These are phyloP conservation scores for Calonectria hongkongensis DNA, from an alignment of 2,329 filamentous ascomycete genomes.

Conservation along the genomic window DNA sequence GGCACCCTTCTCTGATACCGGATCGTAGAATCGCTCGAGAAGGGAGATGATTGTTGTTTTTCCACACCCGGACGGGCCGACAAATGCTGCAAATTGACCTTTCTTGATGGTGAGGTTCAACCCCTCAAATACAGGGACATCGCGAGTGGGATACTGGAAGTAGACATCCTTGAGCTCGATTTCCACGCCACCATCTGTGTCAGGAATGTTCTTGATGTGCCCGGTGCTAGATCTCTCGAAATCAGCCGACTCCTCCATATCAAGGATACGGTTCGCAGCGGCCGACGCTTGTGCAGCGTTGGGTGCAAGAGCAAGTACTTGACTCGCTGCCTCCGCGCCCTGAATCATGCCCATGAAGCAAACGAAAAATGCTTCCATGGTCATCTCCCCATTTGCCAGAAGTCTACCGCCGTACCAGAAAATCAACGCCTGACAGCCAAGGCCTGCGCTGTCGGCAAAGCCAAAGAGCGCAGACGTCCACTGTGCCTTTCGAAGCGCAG, in stretches of 20 bases:
- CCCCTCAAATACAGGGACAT: constrained; percentile 48
- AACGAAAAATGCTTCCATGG: constrained; percentile 70
- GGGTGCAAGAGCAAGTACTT: constrained; percentile 42
- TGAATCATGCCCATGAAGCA: constrained; percentile 72
- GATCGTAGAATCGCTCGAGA: constrained; percentile 54
- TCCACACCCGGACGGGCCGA: constrained; percentile 46
- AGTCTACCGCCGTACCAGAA: constrained; percentile 69
- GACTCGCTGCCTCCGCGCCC: constrained; percentile 65
- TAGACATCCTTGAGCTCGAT: constrained; percentile 49
- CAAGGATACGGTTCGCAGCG: constrained; percentile 57
- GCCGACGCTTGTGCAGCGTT: constrained; percentile 47
- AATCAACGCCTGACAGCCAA: constrained; percentile 68
- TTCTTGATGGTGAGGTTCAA: constrained; percentile 56
- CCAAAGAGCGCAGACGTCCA: constrained; percentile 60
- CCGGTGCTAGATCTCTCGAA: not conserved
- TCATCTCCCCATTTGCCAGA: constrained; percentile 55
- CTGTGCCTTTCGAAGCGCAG: constrained; percentile 56
- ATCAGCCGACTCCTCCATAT: constrained; percentile 42
- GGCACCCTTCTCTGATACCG: constrained; percentile 24
- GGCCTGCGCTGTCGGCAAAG: constrained; percentile 61
- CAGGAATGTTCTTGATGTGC: constrained; percentile 24
- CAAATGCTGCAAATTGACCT: constrained; percentile 65
- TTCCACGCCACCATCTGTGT: constrained; percentile 32
- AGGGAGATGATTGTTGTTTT: constrained; percentile 57
- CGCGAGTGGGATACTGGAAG: constrained; percentile 52